phyloP scores from a whole-genome alignment of 768 basidiomycete species.

The Suillus tomentosus region DNA sequence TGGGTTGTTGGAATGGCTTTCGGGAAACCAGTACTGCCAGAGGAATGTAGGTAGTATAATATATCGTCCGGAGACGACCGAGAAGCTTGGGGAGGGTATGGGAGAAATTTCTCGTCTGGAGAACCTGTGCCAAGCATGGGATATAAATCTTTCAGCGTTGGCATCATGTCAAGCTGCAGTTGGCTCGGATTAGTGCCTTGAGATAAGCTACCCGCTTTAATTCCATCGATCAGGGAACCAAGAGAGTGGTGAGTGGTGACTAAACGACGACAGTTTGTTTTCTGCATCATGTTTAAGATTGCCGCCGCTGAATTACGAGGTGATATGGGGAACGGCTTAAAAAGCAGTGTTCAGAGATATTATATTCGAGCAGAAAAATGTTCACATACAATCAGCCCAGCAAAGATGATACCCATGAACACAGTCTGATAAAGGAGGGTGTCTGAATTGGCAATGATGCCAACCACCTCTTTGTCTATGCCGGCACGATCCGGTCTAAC shows the following conservation, averaged over 20 bases:
- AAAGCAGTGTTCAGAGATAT: conserved; percentile 26
- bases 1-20: conserved; percentile 45
- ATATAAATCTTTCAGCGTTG: conserved; percentile 32
- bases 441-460: conserved; percentile 34
- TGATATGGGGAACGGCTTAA: conserved; percentile 39
- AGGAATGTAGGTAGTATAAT: conserved; percentile 50
- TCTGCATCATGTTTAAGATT: conserved; percentile 26
- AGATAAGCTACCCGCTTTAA: conserved; percentile 10
- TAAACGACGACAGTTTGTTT: conserved; percentile 23
- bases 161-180: conserved; percentile 22
- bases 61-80: conserved; percentile 35
- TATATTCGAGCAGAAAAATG: conserved; percentile 28
- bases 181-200: neutral
- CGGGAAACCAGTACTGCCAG: conserved; percentile 53
- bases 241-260: conserved; percentile 23
- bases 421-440: conserved; percentile 36
- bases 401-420: conserved; percentile 39
- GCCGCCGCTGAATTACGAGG: conserved; percentile 47
- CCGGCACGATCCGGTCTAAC: conserved; percentile 38
- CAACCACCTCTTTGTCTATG: conserved; percentile 23
- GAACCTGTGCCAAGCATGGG: conserved; percentile 42
- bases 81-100: conserved; percentile 17
- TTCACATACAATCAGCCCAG: conserved; percentile 38
- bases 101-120: conserved; percentile 18
- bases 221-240: conserved; percentile 15